Conservation (phyloP, 176 grass and related monocot species). For the Miscanthus lutarioriparius region DNA sequence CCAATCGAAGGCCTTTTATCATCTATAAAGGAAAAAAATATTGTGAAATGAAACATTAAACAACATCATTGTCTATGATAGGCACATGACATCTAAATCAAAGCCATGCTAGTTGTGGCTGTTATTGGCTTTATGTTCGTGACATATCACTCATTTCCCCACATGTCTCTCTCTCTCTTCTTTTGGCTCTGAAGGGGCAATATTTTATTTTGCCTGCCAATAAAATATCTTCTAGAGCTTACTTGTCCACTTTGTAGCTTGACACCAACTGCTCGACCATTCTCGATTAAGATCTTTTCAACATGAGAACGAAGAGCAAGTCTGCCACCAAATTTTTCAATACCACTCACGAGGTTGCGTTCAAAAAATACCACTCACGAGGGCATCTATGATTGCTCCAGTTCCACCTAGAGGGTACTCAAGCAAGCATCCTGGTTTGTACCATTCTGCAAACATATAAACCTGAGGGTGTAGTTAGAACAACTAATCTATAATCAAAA, state of each 20-base stretch:
- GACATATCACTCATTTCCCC: not conserved
- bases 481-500: constrained; percentile 40
- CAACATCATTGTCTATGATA: constrained; percentile 23
- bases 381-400: constrained; percentile 80
- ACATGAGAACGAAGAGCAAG: constrained; percentile 77
- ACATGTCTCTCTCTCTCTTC: not conserved
- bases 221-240: constrained; percentile 30
- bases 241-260: constrained; percentile 81
- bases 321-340: constrained; percentile 82
- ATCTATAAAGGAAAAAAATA: constrained; percentile 27
- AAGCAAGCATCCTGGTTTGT: constrained; percentile 89
- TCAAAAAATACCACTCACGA: constrained; percentile 79
- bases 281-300: constrained; percentile 77
- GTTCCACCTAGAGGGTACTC: constrained; percentile 86
- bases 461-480: constrained; percentile 61
- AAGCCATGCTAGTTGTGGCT: not conserved
- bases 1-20: not conserved
- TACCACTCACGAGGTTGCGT: too few relatives aligned
- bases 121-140: constrained; percentile 5
- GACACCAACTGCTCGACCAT: constrained; percentile 81
- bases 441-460: constrained; percentile 99
- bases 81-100: constrained; percentile 21
- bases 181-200: not conserved
- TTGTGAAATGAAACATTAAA: not conserved
- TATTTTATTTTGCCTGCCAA: constrained; percentile 15